Evolutionary conservation across 192 early-diverging fungal genomes (phyloP).

Genomic region (Coemansia sp.): DNA sequence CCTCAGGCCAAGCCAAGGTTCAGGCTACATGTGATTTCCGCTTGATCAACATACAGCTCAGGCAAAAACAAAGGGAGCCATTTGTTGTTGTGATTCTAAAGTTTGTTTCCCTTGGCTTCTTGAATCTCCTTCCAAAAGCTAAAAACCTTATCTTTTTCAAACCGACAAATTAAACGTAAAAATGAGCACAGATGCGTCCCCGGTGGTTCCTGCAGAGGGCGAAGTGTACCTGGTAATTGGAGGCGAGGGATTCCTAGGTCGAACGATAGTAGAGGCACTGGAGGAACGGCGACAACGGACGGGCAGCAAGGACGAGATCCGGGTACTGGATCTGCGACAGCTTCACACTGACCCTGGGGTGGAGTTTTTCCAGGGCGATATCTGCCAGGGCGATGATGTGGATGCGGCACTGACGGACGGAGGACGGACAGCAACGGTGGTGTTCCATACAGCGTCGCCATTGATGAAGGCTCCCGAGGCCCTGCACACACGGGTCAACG

Average conservation of each 20-base stretch:
- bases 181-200: conserved; percentile 1
- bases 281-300: conserved; percentile 48
- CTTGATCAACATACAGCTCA: too few relatives aligned
- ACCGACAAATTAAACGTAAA: too few relatives aligned
- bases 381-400: conserved; percentile 57
- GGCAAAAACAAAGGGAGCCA: too few relatives aligned
- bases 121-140: too few relatives aligned
- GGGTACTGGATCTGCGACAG: conserved; percentile 81
- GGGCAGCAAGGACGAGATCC: conserved; percentile 56
- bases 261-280: conserved; percentile 73
- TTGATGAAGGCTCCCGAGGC: conserved; percentile 69
- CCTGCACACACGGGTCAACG: conserved; percentile 77
- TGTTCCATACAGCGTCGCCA: conserved; percentile 92
- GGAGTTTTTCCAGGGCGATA: conserved; percentile 61
- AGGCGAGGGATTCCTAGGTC: conserved; percentile 87
- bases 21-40: too few relatives aligned
- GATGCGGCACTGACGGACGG: conserved; percentile 52
- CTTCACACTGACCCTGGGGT: conserved; percentile 47
- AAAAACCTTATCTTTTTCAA: too few relatives aligned
- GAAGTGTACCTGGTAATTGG: conserved; percentile 73
- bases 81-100: too few relatives aligned
- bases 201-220: conserved; percentile 8
- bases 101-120: too few relatives aligned
- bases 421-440: conserved; percentile 59
- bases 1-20: too few relatives aligned